These are phyloP conservation scores for Thelephora terrestris DNA, from an alignment of 1,284 basidiomycete genomes.

Conservation along the genomic window DNA sequence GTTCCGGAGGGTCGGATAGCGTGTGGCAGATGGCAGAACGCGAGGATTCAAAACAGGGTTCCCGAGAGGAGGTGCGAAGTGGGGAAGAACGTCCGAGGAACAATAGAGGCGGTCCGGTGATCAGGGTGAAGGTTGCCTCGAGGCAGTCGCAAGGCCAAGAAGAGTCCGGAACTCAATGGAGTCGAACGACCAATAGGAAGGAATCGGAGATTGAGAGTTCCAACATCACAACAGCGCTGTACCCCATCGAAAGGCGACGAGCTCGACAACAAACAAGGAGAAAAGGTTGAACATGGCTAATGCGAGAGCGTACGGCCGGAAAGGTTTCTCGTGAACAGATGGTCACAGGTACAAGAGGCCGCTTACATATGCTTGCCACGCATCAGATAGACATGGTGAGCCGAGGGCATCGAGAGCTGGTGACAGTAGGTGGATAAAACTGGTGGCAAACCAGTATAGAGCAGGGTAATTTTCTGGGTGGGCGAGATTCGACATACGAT, in stretches of 20 bases:
- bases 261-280: conserved; percentile 74
- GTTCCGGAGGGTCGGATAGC: no score
- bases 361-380: conserved; percentile 70
- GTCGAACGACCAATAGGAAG: no score
- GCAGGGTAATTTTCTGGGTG: conserved; percentile 8
- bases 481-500: conserved; percentile 44
- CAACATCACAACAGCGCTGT: no score
- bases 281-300: conserved; percentile 77
- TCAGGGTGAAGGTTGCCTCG: no score
- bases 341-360: conserved; percentile 2
- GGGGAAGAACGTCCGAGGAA: no score
- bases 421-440: conserved; percentile 78
- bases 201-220: no score
- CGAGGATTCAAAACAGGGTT: no score
- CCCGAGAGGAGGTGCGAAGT: no score
- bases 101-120: no score
- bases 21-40: no score
- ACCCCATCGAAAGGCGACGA: conserved; percentile 78
- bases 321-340: background rate
- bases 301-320: conserved; percentile 70
- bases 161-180: no score
- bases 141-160: no score
- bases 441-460: conserved; percentile 69
- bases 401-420: conserved; percentile 67
- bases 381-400: conserved; percentile 61